Conservation (phyloP, 768 basidiomycete species). For the Russula sp. region DNA sequence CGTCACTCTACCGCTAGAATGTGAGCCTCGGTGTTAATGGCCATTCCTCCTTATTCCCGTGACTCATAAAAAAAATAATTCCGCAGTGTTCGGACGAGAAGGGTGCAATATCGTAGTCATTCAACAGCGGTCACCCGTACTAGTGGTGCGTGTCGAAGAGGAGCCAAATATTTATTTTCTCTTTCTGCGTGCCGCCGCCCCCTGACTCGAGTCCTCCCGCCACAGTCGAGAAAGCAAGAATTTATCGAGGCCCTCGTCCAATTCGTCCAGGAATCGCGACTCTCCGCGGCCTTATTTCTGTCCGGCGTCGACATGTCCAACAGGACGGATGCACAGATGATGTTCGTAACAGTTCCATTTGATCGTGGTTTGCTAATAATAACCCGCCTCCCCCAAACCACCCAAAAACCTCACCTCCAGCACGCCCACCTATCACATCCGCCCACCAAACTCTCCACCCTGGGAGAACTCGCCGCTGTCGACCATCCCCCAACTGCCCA, state of each 20-base stretch:
- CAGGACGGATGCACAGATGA: constrained; percentile 72
- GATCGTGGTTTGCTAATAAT: no score
- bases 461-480: constrained; percentile 42
- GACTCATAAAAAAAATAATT: neutral
- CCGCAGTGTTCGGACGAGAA: constrained; percentile 57
- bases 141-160: constrained; percentile 48
- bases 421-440: constrained; percentile 59
- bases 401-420: constrained; percentile 31
- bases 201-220: no score
- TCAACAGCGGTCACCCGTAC: constrained; percentile 73
- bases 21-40: constrained; percentile 37
- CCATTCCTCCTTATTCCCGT: constrained; percentile 13
- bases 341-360: constrained; percentile 39
- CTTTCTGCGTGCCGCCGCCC: no score
- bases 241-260: constrained; percentile 53
- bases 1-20: constrained; percentile 69
- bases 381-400: no score
- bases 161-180: no score
- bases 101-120: constrained; percentile 50
- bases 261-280: constrained; percentile 48
- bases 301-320: constrained; percentile 72
- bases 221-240: constrained; percentile 59
- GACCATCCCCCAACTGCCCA: constrained; percentile 42
- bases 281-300: constrained; percentile 54
- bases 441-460: constrained; percentile 39